A percentile compares a stretch with the other conserved stretches of the same genome.
Conservation (phyloP, 306 rosid genomes). For the Rubus parviflorus region DNA sequence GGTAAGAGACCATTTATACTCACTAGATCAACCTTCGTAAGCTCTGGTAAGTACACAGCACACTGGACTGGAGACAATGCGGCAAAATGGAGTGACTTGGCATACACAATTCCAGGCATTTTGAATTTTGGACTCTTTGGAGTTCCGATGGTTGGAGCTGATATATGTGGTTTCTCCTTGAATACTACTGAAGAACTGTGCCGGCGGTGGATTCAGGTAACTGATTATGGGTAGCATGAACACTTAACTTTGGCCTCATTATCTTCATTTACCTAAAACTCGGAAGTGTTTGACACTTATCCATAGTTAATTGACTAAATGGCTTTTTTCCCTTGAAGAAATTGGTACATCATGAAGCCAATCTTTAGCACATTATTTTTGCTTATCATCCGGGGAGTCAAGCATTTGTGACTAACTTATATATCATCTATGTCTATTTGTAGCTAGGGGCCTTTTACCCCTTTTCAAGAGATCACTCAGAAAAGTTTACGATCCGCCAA, state of each 20-base stretch:
- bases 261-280: neutral
- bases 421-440: neutral
- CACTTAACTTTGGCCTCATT: too few species aligned
- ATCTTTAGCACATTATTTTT: too few species aligned
- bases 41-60: slow-evolving; percentile 87
- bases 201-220: slow-evolving; percentile 91
- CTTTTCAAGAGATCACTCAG: slow-evolving; percentile 85
- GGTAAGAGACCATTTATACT: slow-evolving; percentile 88
- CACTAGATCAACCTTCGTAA: slow-evolving; percentile 76
- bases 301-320: too few species aligned
- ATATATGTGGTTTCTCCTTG: slow-evolving; percentile 75
- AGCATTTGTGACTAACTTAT: neutral
- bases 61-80: slow-evolving; percentile 97
- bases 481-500: slow-evolving; percentile 36
- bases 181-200: slow-evolving; percentile 86
- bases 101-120: slow-evolving; percentile 64
- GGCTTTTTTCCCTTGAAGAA: too few species aligned
- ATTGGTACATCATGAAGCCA: too few species aligned
- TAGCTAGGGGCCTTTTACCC: slow-evolving; percentile 94
- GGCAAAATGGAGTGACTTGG: slow-evolving; percentile 85
- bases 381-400: too few species aligned
- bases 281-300: too few species aligned
- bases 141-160: slow-evolving; percentile 95
- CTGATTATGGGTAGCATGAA: too few species aligned
- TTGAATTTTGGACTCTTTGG: slow-evolving; percentile 77